Evolutionary conservation across 345 rosid species (phyloP).

Genomic region (Eucalyptus leucophloia): DNA sequence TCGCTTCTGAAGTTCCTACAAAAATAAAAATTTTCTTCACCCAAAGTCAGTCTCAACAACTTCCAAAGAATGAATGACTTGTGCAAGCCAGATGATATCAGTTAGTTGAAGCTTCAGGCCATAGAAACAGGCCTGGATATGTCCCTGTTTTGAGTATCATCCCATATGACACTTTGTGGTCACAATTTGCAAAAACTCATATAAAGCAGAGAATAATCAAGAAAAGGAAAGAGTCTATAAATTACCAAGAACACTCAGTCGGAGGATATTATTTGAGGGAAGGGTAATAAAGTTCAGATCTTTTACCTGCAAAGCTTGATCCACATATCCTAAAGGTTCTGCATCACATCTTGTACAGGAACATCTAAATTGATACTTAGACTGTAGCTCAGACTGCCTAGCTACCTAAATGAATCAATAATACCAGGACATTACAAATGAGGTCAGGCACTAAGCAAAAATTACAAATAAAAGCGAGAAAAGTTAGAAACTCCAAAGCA

Average conservation of each 20-base stretch:
- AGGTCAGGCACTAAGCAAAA: background rate
- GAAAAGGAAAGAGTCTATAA: background rate
- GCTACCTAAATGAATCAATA: conserved; percentile 19
- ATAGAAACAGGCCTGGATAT: background rate
- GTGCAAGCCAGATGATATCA: background rate
- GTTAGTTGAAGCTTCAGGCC: background rate
- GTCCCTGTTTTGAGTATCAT: background rate
- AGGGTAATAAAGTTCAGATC: background rate
- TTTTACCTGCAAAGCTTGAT: conserved; percentile 49
- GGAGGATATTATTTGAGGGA: background rate
- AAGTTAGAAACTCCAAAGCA: background rate
- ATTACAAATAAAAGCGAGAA: background rate
- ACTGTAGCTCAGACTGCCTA: conserved; percentile 57
- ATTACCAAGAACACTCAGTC: background rate
- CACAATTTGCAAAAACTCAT: background rate
- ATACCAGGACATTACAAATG: background rate
- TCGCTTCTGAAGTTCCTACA: background rate
- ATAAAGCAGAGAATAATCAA: background rate
- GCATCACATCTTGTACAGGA: conserved; percentile 46
- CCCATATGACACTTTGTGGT: background rate
- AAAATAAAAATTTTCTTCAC: background rate
- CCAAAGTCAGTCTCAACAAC: background rate
- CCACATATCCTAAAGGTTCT: conserved; percentile 43
- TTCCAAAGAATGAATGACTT: background rate
- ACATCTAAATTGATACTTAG: conserved; percentile 60